A percentile compares a stretch with the other conserved stretches of the same genome.
Evolutionary conservation across 75 land plant genomes (phyloP).

Genomic region (Azolla pinnata): DNA sequence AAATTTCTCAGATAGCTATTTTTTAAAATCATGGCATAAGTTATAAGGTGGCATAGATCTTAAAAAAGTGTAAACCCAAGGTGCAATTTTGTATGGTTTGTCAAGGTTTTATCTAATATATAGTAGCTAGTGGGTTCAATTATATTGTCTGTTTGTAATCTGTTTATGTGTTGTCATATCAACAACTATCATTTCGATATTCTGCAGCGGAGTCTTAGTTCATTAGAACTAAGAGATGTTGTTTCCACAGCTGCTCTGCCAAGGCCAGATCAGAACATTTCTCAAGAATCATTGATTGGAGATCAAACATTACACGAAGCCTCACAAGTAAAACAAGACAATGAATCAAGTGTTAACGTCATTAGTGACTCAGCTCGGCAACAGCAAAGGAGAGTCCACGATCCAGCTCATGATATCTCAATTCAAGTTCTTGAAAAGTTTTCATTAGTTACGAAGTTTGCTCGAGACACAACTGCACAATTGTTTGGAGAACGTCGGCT

Average conservation of each 20-base stretch:
- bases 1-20: no score
- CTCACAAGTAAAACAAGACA: slow-evolving; percentile 2
- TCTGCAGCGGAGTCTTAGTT: slow-evolving; percentile 82
- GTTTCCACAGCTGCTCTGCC: slow-evolving; percentile 41
- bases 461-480: slow-evolving; percentile 90
- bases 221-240: slow-evolving; percentile 78
- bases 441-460: slow-evolving; percentile 92
- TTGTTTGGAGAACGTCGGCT: slow-evolving; percentile 59
- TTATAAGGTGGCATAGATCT: no score
- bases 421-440: slow-evolving; percentile 93
- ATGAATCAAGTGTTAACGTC: no score
- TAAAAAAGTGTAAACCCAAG: no score
- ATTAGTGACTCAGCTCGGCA: no score
- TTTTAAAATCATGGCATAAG: no score
- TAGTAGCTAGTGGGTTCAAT: no score
- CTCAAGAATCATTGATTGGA: background rate
- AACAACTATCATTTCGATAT: no score
- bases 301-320: background rate
- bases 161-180: no score
- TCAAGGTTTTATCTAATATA: no score
- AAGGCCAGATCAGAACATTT: background rate
- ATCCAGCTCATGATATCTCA: slow-evolving; percentile 79
- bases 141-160: no score
- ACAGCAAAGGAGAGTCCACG: slow-evolving; percentile 38
- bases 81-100: no score